These are phyloP conservation scores for Whalleya microplaca DNA, from an alignment of 2,329 filamentous ascomycete genomes.

Conservation along the genomic window DNA sequence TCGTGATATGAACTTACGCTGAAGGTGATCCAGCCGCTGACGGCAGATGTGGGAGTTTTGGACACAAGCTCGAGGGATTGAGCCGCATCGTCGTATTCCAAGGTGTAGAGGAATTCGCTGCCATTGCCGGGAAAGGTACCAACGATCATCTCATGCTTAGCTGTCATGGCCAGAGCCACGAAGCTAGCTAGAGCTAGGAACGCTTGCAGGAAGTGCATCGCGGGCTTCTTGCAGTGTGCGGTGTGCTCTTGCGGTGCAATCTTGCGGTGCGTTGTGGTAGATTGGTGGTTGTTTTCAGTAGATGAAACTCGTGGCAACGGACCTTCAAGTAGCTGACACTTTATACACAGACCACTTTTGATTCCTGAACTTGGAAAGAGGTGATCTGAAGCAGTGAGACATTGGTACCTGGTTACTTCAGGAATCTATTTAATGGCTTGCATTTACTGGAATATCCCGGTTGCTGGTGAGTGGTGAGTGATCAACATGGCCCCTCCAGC, in stretches of 20 bases:
- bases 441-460: too few relatives aligned
- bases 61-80: constrained; percentile 27
- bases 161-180: constrained; percentile 7
- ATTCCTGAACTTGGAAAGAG: too few relatives aligned
- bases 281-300: neutral
- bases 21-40: constrained; percentile 37
- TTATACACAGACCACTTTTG: too few relatives aligned
- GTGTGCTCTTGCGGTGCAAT: too few relatives aligned
- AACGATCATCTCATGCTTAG: constrained; percentile 35
- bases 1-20: constrained; percentile 29
- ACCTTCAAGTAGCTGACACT: too few relatives aligned
- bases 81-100: constrained; percentile 36
- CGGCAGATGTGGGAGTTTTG: constrained; percentile 23
- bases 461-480: too few relatives aligned
- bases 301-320: too few relatives aligned
- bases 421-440: too few relatives aligned
- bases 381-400: too few relatives aligned
- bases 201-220: constrained; percentile 3
- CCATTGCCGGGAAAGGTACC: constrained; percentile 29
- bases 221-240: neutral
- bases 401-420: too few relatives aligned
- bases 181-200: constrained; percentile 1
- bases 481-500: too few relatives aligned
- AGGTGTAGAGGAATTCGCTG: constrained; percentile 34
- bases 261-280: neutral